Base-by-base conservation (phyloP, 225 moss, liverwort and hornwort genomes). In the Bryoerythrophyllum caledonicum region DNA sequence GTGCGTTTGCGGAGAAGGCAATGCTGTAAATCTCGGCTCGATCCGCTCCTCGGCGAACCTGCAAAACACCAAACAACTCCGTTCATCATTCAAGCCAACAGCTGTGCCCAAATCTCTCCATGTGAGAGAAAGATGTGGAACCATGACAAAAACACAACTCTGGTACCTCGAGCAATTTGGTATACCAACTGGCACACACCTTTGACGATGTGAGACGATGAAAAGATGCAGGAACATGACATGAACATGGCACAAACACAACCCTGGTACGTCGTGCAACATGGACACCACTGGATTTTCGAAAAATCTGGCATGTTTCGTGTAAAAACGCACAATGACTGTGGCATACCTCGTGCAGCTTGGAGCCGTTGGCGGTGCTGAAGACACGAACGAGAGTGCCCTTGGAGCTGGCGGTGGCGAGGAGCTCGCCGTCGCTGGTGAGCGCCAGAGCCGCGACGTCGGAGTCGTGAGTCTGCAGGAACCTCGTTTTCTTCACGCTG, bases 41-140 rank as follows among this genome's bases (percentile, higher is more conserved):
- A 43, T 90, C 87, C 66, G 90, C 89, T 82, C 93, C 93, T 65
- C 90, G 87, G 53, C 93, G 87, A 34, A 93, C 76, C 90, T 92
- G 84, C 67, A 75, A 78, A 41, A 57, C 6, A 80, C 1, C 28
- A 75, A 16, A 17, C 5, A 51, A 0, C 58, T 52, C 27, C 17
- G 10, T 8, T 44, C 17, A 66, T n/a, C n/a, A 26, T 26, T 46
- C 26, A 46, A 26, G 27, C 24, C 26, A 26, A 46, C 26, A 27
- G 44, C 17, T 44, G n/a, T n/a, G n/a, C n/a, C n/a, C n/a, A n/a
- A n/a, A n/a, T n/a, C 1, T 19, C 48, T 19, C 19, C 17, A 19
- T 49, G 16, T 49, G 17, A 49, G 48, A 19, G 15, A 44, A 44
- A 15, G 44, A 44, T 44, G 43, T n/a, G n/a, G n/a, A n/a, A n/a